Conservation (phyloP, 805 yeast species). For the Tetrapisispora pingtungensis region DNA sequence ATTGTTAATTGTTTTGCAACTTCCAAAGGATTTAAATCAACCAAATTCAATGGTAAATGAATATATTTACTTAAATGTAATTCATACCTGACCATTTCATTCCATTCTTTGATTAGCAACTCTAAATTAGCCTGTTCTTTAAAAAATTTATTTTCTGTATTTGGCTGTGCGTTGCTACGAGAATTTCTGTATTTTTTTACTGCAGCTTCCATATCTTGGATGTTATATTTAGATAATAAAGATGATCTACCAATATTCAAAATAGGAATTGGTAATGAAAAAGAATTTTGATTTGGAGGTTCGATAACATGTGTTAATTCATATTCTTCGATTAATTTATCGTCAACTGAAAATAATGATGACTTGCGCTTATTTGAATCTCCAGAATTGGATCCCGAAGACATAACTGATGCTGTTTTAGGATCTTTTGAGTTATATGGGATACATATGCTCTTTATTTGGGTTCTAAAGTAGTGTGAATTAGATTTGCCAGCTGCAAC, state of each 20-base stretch:
- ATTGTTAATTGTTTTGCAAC: conserved; percentile 68
- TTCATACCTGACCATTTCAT: background rate
- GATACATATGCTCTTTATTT: conserved; percentile 29
- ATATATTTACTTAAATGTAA: background rate
- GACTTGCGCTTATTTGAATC: conserved; percentile 6
- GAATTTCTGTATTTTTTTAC: conserved; percentile 39
- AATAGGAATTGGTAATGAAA: conserved; percentile 22
- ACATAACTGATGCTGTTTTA: background rate
- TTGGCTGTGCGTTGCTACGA: background rate
- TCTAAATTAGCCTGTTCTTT: background rate
- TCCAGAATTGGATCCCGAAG: conserved; percentile 18
- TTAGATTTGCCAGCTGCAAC: conserved; percentile 18
- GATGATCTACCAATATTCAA: conserved; percentile 29
- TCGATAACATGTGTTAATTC: conserved; percentile 38
- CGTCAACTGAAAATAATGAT: conserved; percentile 29
- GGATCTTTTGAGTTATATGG: background rate
- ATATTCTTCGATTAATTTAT: conserved; percentile 48
- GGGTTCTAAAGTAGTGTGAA: conserved; percentile 9
- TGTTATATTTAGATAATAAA: conserved; percentile 29
- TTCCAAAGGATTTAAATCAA: conserved; percentile 56
- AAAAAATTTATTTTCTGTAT: background rate
- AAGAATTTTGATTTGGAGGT: conserved; percentile 32
- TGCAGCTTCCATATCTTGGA: conserved; percentile 35
- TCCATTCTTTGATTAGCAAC: conserved; percentile 6
- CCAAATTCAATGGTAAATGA: conserved; percentile 14